phyloP scores from a whole-genome alignment of 169 alveolate species.

The Plasmodium chabaudi region DNA sequence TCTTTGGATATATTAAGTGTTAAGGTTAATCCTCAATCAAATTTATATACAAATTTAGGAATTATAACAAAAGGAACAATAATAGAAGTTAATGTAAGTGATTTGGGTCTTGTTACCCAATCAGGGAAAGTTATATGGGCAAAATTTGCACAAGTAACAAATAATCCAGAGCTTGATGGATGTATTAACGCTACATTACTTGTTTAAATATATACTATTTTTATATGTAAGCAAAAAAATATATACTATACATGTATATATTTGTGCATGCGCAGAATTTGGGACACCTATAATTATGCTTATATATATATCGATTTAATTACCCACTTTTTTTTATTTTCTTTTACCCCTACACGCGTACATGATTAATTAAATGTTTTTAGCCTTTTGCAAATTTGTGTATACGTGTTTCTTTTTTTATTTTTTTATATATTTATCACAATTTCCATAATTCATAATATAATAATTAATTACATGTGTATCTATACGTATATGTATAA shows the following conservation, averaged over 20 bases:
- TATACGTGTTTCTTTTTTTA: background rate
- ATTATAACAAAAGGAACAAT: constrained; percentile 98
- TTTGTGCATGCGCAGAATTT: constrained; percentile 1
- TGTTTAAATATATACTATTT: constrained; percentile 83
- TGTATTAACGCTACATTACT: constrained; percentile 98
- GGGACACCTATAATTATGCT: background rate
- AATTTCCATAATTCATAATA: background rate
- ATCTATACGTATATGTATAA: background rate
- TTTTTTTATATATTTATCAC: background rate
- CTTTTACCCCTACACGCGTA: background rate
- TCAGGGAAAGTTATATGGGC: constrained; percentile 99
- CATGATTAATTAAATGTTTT: background rate
- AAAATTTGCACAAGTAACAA: constrained; percentile 98
- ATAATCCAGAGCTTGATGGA: constrained; percentile 99
- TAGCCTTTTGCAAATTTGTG: background rate
- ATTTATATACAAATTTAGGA: constrained; percentile 97
- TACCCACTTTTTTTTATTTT: background rate
- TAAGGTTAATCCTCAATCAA: constrained; percentile 98
- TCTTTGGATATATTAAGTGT: constrained; percentile 96
- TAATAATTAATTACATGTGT: background rate
- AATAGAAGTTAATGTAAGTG: constrained; percentile 98
- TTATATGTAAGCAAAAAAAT: background rate
- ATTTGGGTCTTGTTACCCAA: constrained; percentile 98
- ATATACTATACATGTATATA: background rate
- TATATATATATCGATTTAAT: background rate